Evolutionary conservation across 306 rosid genomes (phyloP).

Genomic region (Leucaena leucocephala): DNA sequence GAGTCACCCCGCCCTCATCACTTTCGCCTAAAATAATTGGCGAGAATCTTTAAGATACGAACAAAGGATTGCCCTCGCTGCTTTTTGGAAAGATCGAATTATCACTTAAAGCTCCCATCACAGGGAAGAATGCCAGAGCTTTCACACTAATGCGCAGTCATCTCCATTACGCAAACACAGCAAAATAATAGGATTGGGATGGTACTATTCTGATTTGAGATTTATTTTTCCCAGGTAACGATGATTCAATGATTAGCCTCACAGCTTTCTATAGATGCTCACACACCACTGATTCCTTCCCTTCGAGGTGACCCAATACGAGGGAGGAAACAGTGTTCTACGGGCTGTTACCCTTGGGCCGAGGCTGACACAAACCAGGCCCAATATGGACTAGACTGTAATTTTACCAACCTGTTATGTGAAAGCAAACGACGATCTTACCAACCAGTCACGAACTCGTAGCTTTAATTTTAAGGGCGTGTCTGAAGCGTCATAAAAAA

Average conservation of each 20-base stretch:
- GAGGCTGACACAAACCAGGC: background rate
- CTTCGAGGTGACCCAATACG: background rate
- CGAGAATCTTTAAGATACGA: conserved; percentile 26
- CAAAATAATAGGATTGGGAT: background rate
- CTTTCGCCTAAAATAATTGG: conserved; percentile 17
- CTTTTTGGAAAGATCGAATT: background rate
- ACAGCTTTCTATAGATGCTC: background rate
- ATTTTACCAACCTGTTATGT: background rate
- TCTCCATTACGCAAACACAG: background rate
- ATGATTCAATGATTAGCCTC: conserved; percentile 28
- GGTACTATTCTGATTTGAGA: background rate
- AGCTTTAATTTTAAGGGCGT: too few relatives aligned
- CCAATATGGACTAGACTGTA: background rate
- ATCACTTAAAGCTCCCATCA: conserved; percentile 9
- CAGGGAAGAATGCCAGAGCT: conserved; percentile 21
- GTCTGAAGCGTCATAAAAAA: too few relatives aligned
- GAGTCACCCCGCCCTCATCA: background rate
- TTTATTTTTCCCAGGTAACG: background rate
- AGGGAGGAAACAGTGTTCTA: background rate
- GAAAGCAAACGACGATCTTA: too few relatives aligned
- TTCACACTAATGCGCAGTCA: background rate
- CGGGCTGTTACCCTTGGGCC: background rate
- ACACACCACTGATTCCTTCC: background rate
- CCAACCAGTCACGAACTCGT: too few relatives aligned
- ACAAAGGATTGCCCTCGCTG: conserved; percentile 14